Evolutionary conservation across 805 yeast genomes (phyloP).

Genomic region (Myxozyma mucilagina): DNA sequence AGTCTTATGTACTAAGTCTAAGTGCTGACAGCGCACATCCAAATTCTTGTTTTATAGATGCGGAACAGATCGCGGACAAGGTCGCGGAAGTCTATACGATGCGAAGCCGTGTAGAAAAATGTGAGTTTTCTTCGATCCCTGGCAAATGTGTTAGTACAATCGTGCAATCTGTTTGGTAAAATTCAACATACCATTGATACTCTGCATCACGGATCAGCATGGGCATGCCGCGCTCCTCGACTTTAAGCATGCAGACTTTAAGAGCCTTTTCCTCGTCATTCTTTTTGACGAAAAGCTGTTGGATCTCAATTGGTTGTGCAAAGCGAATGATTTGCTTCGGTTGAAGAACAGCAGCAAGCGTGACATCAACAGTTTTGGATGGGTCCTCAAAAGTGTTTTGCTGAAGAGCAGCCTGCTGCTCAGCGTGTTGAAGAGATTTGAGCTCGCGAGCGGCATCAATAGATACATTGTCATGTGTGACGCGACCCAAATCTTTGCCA

Average conservation of each 20-base stretch:
- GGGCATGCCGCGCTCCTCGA: constrained; percentile 48
- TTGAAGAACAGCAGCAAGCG: constrained; percentile 25
- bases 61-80: constrained; percentile 73
- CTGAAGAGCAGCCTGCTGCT: constrained; percentile 65
- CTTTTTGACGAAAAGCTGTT: constrained; percentile 57
- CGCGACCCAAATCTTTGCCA: constrained; percentile 73
- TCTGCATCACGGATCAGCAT: constrained; percentile 76
- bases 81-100: constrained; percentile 75
- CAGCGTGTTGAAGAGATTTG: constrained; percentile 65
- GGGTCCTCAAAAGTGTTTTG: constrained; percentile 41
- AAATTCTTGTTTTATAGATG: constrained; percentile 74
- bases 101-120: constrained; percentile 64
- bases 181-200: constrained; percentile 58
- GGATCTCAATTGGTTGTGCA: constrained; percentile 63
- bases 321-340: constrained; percentile 68
- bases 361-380: constrained; percentile 20
- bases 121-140: constrained; percentile 73
- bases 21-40: constrained; percentile 74
- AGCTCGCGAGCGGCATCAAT: constrained; percentile 67
- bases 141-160: background rate
- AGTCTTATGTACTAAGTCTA: background rate
- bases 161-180: background rate
- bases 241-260: constrained; percentile 60
- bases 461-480: constrained; percentile 57
- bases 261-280: constrained; percentile 72